Conservation (phyloP, 2,329 filamentous ascomycete species). For the Ophiostoma pallidulum region DNA sequence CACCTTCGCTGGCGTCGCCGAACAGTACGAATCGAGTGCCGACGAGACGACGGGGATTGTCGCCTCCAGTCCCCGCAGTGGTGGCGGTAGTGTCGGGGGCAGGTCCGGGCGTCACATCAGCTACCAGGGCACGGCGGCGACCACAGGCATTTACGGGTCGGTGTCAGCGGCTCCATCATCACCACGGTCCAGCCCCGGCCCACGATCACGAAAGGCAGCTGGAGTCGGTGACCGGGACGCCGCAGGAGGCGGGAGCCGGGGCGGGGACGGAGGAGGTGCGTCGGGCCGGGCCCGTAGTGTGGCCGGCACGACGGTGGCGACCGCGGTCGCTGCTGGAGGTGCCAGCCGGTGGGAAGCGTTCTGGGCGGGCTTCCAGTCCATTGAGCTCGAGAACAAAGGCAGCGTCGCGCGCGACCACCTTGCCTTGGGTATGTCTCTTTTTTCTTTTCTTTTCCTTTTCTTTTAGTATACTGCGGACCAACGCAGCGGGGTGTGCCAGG, state of each 20-base stretch:
- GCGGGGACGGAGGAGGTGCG: neutral
- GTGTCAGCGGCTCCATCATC: neutral
- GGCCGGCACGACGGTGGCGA: conserved; percentile 11
- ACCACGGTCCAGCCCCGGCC: neutral
- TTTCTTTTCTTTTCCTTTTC: no score
- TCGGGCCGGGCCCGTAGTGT: neutral
- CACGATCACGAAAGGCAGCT: neutral
- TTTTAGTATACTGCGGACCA: no score
- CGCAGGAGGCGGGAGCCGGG: neutral
- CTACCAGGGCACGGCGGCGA: conserved; percentile 19
- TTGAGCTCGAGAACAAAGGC: conserved; percentile 79
- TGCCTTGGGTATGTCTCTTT: no score
- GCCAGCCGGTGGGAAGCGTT: conserved; percentile 37
- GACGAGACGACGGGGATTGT: conserved; percentile 18
- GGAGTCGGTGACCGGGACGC: no score
- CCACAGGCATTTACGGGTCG: conserved; percentile 6
- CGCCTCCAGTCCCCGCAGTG: neutral
- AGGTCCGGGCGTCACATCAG: conserved; percentile 15
- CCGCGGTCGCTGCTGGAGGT: conserved; percentile 15
- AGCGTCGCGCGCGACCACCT: conserved; percentile 76
- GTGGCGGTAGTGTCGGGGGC: conserved; percentile 16
- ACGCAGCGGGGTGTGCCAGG: no score
- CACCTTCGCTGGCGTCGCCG: conserved; percentile 13
- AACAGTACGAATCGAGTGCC: conserved; percentile 13
- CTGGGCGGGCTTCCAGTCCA: conserved; percentile 41